These are phyloP conservation scores for Karstenula rhodostoma DNA, from an alignment of 2,329 filamentous ascomycete genomes.

Conservation along the genomic window DNA sequence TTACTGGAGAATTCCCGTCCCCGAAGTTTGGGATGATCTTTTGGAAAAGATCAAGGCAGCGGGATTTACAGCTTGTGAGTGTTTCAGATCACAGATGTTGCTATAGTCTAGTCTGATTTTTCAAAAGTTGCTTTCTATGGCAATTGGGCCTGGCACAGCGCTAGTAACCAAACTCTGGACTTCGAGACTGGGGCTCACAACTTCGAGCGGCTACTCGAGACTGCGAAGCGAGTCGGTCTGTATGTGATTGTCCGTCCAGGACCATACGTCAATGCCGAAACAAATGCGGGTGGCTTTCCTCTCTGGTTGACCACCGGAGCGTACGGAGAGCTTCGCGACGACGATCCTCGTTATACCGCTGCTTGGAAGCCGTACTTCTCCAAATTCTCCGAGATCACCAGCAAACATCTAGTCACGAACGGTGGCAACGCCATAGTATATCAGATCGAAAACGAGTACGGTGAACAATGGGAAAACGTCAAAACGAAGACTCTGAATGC, in stretches of 20 bases:
- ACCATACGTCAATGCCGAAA: constrained; percentile 70
- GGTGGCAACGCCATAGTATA: constrained; percentile 65
- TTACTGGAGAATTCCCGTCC: constrained; percentile 61
- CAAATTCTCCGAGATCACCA: constrained; percentile 60
- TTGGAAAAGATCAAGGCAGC: constrained; percentile 62
- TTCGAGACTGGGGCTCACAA: constrained; percentile 63
- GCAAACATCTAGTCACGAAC: constrained; percentile 63
- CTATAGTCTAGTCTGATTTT: constrained; percentile 2
- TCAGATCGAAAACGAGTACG: constrained; percentile 66
- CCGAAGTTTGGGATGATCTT: constrained; percentile 60
- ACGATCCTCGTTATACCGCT: constrained; percentile 61
- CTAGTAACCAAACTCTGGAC: constrained; percentile 56
- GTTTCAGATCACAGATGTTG: background rate
- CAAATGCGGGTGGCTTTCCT: constrained; percentile 69
- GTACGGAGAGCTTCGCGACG: constrained; percentile 62
- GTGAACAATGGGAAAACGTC: constrained; percentile 50
- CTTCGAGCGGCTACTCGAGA: constrained; percentile 60
- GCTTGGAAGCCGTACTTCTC: constrained; percentile 65
- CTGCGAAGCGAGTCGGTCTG: constrained; percentile 63
- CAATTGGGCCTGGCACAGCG: constrained; percentile 59
- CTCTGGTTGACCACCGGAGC: constrained; percentile 69
- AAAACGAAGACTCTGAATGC: constrained; percentile 57
- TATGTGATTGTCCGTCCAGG: constrained; percentile 66
- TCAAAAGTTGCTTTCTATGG: constrained; percentile 54
- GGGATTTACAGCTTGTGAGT: constrained; percentile 55